These are phyloP conservation scores for Pouteria glomerata DNA, from an alignment of 148 eudicot species.

Conservation along the genomic window DNA sequence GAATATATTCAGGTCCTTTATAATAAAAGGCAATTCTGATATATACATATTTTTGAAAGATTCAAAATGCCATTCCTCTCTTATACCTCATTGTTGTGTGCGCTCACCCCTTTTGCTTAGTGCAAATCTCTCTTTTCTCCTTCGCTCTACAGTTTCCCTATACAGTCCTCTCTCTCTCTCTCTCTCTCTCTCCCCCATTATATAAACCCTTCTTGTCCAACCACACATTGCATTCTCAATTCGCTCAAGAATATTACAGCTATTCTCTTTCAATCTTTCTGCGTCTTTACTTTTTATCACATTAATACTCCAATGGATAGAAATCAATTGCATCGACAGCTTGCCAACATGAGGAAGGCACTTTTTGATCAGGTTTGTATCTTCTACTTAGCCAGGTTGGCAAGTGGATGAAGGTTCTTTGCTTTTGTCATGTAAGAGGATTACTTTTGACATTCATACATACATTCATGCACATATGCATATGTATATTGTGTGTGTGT, in stretches of 20 bases:
- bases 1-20: conserved; percentile 10
- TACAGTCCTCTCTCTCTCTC: background rate
- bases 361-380: conserved; percentile 82
- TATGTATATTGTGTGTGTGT: too few relatives aligned
- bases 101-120: background rate
- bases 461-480: background rate
- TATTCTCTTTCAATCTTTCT: background rate
- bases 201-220: background rate
- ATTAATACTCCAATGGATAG: conserved; percentile 39
- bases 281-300: conserved; percentile 5
- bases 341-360: conserved; percentile 72
- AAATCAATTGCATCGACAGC: conserved; percentile 66
- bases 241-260: background rate
- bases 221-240: background rate
- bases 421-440: background rate
- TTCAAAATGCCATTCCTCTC: conserved; percentile 5
- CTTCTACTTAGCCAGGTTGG: background rate
- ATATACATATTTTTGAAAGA: background rate
- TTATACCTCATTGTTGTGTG: background rate
- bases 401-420: background rate
- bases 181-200: conserved; percentile 7
- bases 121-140: background rate
- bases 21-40: background rate
- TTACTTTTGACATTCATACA: background rate
- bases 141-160: background rate